A percentile compares a stretch with the other conserved stretches of the same genome.
Evolutionary conservation across 1,284 basidiomycete species (phyloP).

Genomic region (Ustilago shanxiensis): DNA sequence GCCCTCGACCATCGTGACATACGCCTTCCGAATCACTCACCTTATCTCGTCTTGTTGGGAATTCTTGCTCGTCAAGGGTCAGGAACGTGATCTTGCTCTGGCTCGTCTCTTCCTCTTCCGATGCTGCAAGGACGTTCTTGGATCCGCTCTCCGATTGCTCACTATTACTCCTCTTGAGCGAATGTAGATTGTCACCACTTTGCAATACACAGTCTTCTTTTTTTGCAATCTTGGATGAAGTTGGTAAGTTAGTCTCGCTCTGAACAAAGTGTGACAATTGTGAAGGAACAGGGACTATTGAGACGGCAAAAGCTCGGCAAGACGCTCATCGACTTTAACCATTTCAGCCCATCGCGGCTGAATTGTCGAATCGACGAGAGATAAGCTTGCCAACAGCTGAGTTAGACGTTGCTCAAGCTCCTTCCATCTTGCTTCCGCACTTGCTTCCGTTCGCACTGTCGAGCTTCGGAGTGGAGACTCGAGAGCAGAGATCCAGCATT

Average conservation of each 20-base stretch:
- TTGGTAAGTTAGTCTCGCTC: no score
- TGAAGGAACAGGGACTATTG: not conserved
- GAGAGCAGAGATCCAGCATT: slow-evolving; percentile 21
- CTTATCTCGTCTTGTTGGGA: slow-evolving; percentile 91
- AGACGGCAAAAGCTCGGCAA: slow-evolving; percentile 4
- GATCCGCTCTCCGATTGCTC: slow-evolving; percentile 85
- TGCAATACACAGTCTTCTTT: no score
- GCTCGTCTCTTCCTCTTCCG: slow-evolving; percentile 93
- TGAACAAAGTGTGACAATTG: no score
- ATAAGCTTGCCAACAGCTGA: slow-evolving; percentile 8
- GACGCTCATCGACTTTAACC: slow-evolving; percentile 20
- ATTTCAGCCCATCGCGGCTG: slow-evolving; percentile 19
- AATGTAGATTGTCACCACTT: slow-evolving; percentile 77
- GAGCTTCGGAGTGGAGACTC: slow-evolving; percentile 18
- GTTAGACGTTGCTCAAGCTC: slow-evolving; percentile 2
- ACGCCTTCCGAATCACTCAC: slow-evolving; percentile 81
- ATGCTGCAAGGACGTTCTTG: slow-evolving; percentile 88
- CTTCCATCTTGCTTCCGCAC: slow-evolving; percentile 4
- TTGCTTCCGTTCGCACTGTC: not conserved
- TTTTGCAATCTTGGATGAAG: no score
- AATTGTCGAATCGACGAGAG: slow-evolving; percentile 2
- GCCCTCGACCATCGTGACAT: slow-evolving; percentile 88
- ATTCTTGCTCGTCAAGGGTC: slow-evolving; percentile 83
- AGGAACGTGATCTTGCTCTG: slow-evolving; percentile 78
- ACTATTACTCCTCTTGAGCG: slow-evolving; percentile 84